Percentiles rank a stretch among this genome's conserved stretches.
Evolutionary conservation across 139 green algal genomes (phyloP).

Genomic region (Raphidocelis subcapitata): DNA sequence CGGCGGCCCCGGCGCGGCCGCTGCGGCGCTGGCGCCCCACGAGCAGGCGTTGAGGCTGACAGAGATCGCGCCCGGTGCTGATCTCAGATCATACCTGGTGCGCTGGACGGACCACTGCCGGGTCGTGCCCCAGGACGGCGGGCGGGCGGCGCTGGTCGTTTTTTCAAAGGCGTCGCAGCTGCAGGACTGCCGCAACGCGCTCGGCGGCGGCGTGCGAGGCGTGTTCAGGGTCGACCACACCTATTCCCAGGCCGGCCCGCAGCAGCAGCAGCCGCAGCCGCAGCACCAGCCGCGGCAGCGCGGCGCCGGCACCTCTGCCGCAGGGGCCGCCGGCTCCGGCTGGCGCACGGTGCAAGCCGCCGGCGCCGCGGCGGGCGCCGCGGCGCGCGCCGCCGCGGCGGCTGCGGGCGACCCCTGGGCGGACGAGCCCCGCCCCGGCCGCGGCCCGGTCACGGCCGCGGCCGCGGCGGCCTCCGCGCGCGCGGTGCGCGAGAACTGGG

Average conservation of each 20-base stretch:
- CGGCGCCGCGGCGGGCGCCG: background rate
- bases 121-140: slow-evolving; percentile 13
- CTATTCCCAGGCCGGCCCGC: background rate
- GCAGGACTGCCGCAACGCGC: slow-evolving; percentile 26
- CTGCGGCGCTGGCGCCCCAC: background rate
- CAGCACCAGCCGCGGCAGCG: background rate
- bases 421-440: slow-evolving; percentile 1
- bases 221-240: slow-evolving; percentile 45
- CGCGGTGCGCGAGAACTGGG: no score
- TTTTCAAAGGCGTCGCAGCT: slow-evolving; percentile 26
- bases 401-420: slow-evolving; percentile 17
- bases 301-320: background rate
- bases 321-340: slow-evolving; percentile 1
- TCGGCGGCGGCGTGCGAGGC: slow-evolving; percentile 56
- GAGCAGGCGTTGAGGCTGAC: slow-evolving; percentile 34
- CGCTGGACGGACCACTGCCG: slow-evolving; percentile 39
- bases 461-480: no score
- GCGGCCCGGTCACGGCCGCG: no score
- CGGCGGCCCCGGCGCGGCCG: background rate
- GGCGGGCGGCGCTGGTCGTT: slow-evolving; percentile 12
- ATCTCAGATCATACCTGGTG: slow-evolving; percentile 47
- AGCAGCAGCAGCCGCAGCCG: background rate
- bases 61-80: slow-evolving; percentile 39
- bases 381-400: background rate
- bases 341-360: slow-evolving; percentile 9